Evolutionary conservation across 805 yeast species (phyloP).

Genomic region (Metschnikowia rubicola): DNA sequence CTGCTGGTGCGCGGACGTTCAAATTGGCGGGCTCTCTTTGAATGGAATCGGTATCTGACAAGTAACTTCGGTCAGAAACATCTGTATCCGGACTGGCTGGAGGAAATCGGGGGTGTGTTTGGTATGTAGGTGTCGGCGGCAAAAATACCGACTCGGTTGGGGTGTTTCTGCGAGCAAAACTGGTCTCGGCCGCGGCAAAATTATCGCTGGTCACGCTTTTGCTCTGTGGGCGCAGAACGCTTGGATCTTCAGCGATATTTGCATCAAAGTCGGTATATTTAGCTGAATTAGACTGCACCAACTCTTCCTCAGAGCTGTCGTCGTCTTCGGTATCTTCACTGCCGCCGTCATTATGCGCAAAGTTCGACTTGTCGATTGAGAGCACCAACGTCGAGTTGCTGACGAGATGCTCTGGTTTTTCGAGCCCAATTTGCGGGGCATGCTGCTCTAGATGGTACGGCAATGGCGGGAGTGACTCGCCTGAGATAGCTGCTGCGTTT

Average conservation of each 20-base stretch:
- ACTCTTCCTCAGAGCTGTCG: slow-evolving; percentile 2
- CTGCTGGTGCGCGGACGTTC: slow-evolving; percentile 16
- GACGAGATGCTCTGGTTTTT: neutral
- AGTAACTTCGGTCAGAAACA: slow-evolving; percentile 33
- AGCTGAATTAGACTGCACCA: no score
- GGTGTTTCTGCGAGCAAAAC: no score
- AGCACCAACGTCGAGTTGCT: slow-evolving; percentile 25
- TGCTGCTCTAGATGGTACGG: neutral
- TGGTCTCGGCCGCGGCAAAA: no score
- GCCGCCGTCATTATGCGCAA: slow-evolving; percentile 11
- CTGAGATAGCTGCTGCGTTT: no score
- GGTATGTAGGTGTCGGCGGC: slow-evolving; percentile 33
- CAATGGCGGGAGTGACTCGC: neutral
- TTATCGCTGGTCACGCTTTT: no score
- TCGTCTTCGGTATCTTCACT: slow-evolving; percentile 11
- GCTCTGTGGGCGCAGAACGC: no score
- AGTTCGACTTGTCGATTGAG: slow-evolving; percentile 27
- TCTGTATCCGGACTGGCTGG: slow-evolving; percentile 30
- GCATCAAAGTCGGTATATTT: no score
- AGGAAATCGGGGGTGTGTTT: slow-evolving; percentile 5
- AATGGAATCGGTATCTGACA: slow-evolving; percentile 39
- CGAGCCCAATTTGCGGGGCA: neutral
- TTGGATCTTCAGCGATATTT: no score
- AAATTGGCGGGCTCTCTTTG: slow-evolving; percentile 35
- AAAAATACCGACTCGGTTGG: slow-evolving; percentile 2